phyloP scores from a whole-genome alignment of 2,329 filamentous ascomycete genomes.

The Myriosclerotinia duriaeana region DNA sequence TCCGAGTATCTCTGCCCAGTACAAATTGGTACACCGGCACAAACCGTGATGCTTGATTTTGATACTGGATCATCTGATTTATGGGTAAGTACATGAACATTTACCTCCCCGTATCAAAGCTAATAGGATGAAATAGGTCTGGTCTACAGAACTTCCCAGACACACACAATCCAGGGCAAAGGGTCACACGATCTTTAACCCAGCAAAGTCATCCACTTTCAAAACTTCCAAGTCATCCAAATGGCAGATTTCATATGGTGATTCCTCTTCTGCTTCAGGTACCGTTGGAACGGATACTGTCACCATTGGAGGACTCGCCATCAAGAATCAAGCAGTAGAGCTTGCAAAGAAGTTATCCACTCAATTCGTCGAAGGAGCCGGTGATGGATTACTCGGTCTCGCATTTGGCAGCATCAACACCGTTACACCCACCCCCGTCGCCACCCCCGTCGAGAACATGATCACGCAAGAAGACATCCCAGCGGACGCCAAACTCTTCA shows the following conservation, averaged over 20 bases:
- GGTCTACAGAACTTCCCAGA: conserved; percentile 52
- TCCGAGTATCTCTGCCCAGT: conserved; percentile 64
- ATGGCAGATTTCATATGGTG: conserved; percentile 69
- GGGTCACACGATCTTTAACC: conserved; percentile 58
- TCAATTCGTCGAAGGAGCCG: conserved; percentile 55
- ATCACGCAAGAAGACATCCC: conserved; percentile 56
- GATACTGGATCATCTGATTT: conserved; percentile 71
- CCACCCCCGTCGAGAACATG: conserved; percentile 69
- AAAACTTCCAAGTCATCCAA: conserved; percentile 48
- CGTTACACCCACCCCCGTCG: conserved; percentile 53
- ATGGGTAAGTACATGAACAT: conserved; percentile 51
- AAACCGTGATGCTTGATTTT: conserved; percentile 63
- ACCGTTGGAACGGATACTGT: conserved; percentile 63
- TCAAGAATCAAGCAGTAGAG: conserved; percentile 64
- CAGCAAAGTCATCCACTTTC: conserved; percentile 61
- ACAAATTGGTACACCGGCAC: conserved; percentile 62
- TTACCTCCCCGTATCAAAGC: background rate
- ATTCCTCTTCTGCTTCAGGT: conserved; percentile 65
- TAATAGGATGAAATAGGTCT: conserved; percentile 46
- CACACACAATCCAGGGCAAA: conserved; percentile 39
- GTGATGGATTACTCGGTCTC: conserved; percentile 67
- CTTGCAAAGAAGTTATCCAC: conserved; percentile 58
- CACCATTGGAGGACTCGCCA: conserved; percentile 58
- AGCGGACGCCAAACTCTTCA: conserved; percentile 53
- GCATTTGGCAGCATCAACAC: conserved; percentile 66